Percentiles rank a stretch among this genome's conserved stretches.
These are phyloP conservation scores for Lathyrus tuberosus DNA, from an alignment of 306 rosid species.

Conservation along the genomic window DNA sequence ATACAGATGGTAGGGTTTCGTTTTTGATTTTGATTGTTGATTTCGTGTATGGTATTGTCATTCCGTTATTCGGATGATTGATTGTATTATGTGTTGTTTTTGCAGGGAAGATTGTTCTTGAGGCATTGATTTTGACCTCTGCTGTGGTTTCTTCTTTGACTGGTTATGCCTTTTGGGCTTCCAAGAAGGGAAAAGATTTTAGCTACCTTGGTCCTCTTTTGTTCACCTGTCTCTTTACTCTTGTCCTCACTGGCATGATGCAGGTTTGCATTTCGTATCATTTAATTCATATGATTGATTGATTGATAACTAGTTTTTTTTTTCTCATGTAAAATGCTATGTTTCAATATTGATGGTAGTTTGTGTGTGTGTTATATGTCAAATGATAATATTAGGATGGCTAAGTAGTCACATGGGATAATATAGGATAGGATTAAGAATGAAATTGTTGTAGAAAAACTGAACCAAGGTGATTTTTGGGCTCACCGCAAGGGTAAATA, in stretches of 20 bases:
- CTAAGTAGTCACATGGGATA: background rate
- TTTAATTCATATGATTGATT: background rate
- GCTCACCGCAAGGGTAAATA: too few species aligned
- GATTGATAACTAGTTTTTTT: background rate
- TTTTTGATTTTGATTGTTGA: background rate
- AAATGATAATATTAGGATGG: background rate
- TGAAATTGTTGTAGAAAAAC: background rate
- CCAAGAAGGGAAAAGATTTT: slow-evolving; percentile 98
- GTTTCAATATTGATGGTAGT: background rate
- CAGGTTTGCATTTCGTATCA: slow-evolving; percentile 57
- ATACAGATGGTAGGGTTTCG: slow-evolving; percentile 65
- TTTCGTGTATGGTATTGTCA: too few species aligned
- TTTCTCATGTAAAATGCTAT: background rate
- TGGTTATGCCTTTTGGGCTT: slow-evolving; percentile 92
- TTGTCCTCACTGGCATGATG: slow-evolving; percentile 72
- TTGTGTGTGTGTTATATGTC: background rate
- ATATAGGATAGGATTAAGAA: background rate
- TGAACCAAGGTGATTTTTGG: too few species aligned
- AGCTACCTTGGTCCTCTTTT: slow-evolving; percentile 94
- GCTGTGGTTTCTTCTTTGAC: slow-evolving; percentile 85
- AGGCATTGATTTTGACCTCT: slow-evolving; percentile 88
- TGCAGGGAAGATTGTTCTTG: slow-evolving; percentile 91
- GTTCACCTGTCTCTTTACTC: slow-evolving; percentile 72
- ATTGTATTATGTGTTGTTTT: slow-evolving; percentile 20
- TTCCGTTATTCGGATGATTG: too few species aligned